Conservation (phyloP, 768 basidiomycete species). For the Boletus huronensis region DNA sequence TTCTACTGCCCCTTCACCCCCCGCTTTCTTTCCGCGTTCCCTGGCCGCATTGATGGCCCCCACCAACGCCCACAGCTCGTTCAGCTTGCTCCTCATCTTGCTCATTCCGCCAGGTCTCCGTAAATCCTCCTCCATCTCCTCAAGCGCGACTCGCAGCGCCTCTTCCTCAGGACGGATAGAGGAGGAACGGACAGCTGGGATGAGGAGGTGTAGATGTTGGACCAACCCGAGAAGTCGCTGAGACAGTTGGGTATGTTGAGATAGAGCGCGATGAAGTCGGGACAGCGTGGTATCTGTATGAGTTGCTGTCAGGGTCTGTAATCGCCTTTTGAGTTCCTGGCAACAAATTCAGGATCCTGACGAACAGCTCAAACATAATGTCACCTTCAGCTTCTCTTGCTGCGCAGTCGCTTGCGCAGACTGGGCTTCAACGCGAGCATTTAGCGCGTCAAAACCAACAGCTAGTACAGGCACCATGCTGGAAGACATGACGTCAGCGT, state of each 20-base stretch:
- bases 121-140: constrained; percentile 73
- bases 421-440: constrained; percentile 76
- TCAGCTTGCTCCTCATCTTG: constrained; percentile 66
- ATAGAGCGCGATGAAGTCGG: constrained; percentile 58
- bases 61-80: constrained; percentile 83
- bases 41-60: constrained; percentile 63
- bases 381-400: constrained; percentile 60
- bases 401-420: constrained; percentile 61
- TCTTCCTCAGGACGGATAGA: constrained; percentile 82
- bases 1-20: constrained; percentile 44
- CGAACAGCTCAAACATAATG: not conserved
- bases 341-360: constrained; percentile 5
- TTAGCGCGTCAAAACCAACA: constrained; percentile 77
- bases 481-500: constrained; percentile 5
- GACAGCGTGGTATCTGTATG: constrained; percentile 67
- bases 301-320: constrained; percentile 55
- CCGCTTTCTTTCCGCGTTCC: constrained; percentile 46
- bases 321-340: constrained; percentile 63
- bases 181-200: constrained; percentile 70
- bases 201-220: constrained; percentile 75
- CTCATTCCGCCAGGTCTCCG: constrained; percentile 49
- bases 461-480: constrained; percentile 81
- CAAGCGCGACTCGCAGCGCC: constrained; percentile 61
- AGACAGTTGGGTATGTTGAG: constrained; percentile 63
- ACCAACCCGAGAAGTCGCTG: constrained; percentile 68